A percentile compares a stretch with the other conserved stretches of the same genome.
Evolutionary conservation across 2,329 filamentous ascomycete species (phyloP).

Genomic region (Fonsecaea nubica): DNA sequence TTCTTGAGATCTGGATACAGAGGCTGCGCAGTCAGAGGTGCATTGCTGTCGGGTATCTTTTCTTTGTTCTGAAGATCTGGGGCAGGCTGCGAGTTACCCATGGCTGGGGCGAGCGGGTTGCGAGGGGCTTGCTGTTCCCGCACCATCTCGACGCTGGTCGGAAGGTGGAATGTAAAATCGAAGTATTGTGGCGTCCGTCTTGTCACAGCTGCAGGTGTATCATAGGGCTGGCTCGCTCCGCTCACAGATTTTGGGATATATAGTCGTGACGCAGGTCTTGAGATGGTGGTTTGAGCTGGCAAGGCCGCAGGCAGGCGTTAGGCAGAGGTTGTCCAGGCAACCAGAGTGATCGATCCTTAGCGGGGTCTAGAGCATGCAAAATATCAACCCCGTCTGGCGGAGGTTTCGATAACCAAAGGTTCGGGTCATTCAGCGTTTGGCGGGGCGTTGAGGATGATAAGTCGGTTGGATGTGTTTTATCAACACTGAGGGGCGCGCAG

Average conservation of each 20-base stretch:
- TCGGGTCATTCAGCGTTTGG: neutral
- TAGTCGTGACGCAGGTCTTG: slow-evolving; percentile 13
- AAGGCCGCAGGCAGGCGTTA: slow-evolving; percentile 13
- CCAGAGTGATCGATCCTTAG: slow-evolving; percentile 1
- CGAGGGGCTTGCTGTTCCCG: slow-evolving; percentile 58
- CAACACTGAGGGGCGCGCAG: slow-evolving; percentile 7
- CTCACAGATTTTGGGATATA: slow-evolving; percentile 17
- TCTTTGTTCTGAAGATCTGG: slow-evolving; percentile 40
- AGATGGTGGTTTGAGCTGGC: slow-evolving; percentile 10
- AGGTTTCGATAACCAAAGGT: neutral
- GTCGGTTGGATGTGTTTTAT: neutral
- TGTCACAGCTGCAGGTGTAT: neutral
- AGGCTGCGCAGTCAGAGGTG: slow-evolving; percentile 7
- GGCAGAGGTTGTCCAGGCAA: slow-evolving; percentile 24
- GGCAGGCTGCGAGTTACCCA: slow-evolving; percentile 46
- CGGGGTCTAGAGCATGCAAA: neutral
- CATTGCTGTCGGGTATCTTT: slow-evolving; percentile 13
- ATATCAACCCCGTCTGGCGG: neutral
- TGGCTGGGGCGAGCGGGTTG: slow-evolving; percentile 46
- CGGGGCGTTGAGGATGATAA: slow-evolving; percentile 4
- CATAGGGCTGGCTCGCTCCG: slow-evolving; percentile 14
- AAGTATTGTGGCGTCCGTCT: slow-evolving; percentile 11
- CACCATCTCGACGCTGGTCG: slow-evolving; percentile 52
- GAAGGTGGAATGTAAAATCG: slow-evolving; percentile 21
- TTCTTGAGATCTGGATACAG: slow-evolving; percentile 28